Evolutionary conservation across 805 yeast genomes (phyloP).

Genomic region (Suhomyces xylopsoci): DNA sequence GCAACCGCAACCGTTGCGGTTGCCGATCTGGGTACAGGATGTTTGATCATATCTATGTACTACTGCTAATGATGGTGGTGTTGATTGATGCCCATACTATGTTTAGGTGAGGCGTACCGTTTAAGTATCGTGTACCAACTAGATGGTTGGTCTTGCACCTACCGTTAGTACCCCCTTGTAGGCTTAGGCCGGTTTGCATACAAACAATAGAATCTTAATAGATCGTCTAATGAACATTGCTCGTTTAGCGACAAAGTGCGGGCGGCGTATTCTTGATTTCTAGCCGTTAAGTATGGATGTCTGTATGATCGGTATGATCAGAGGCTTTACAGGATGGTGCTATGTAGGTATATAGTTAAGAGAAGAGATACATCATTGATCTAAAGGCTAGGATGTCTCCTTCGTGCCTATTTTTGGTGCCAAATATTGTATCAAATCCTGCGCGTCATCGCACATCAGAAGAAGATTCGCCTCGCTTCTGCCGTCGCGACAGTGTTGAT

Average conservation of each 20-base stretch:
- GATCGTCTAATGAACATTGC: neutral
- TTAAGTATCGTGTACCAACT: neutral
- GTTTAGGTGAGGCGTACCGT: neutral
- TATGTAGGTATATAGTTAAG: neutral
- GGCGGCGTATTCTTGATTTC: neutral
- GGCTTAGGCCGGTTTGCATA: slow-evolving; percentile 1
- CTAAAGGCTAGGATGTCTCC: neutral
- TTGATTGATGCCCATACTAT: neutral
- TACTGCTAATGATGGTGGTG: neutral
- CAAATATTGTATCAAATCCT: neutral
- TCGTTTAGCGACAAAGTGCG: neutral
- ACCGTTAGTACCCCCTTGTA: neutral
- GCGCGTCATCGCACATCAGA: neutral
- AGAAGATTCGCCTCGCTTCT: neutral
- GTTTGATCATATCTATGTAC: slow-evolving; percentile 1
- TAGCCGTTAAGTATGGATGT: neutral
- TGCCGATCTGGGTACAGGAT: neutral
- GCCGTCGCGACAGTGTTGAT: neutral
- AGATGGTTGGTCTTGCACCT: neutral
- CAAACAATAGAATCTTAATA: neutral
- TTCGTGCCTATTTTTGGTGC: neutral
- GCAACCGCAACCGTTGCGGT: neutral
- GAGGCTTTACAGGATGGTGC: neutral
- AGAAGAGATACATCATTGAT: neutral
- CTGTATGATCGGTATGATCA: neutral